These are phyloP conservation scores for Sextonia rubra DNA, from an alignment of 164 flowering plant genomes.

Conservation along the genomic window DNA sequence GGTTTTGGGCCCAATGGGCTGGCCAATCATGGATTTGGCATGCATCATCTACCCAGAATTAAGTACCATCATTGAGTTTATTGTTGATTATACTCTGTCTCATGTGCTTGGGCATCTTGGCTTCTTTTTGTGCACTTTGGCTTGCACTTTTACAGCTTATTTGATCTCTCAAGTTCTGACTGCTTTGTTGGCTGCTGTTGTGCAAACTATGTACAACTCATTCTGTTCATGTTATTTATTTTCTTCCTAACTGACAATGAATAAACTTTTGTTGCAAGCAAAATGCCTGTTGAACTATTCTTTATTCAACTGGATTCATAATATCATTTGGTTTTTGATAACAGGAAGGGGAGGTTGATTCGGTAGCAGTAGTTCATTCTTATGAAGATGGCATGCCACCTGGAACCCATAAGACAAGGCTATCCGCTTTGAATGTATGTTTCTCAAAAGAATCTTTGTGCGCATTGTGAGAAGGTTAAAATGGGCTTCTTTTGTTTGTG, in stretches of 20 bases:
- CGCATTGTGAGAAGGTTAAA: not conserved
- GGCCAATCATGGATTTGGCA: too few relatives aligned
- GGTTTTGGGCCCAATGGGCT: too few relatives aligned
- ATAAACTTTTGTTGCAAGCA: not conserved
- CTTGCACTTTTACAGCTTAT: too few relatives aligned
- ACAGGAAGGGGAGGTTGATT: conserved; percentile 86
- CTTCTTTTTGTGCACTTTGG: too few relatives aligned
- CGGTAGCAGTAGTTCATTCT: conserved; percentile 73
- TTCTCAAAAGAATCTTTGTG: not conserved
- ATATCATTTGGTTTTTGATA: conserved; percentile 5
- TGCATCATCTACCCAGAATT: too few relatives aligned
- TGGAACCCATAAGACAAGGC: conserved; percentile 76
- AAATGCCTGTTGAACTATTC: not conserved
- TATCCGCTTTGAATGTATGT: conserved; percentile 82
- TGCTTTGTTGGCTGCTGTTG: too few relatives aligned
- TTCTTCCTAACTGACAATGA: not conserved
- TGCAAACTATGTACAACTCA: too few relatives aligned
- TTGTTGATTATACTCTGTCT: too few relatives aligned
- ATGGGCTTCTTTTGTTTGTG: not conserved
- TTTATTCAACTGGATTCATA: not conserved
- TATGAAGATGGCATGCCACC: conserved; percentile 76
- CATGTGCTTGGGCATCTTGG: too few relatives aligned
- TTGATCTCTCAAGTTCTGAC: too few relatives aligned
- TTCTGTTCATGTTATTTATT: not conserved
- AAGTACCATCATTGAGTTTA: too few relatives aligned